Conservation (phyloP, 169 alveolate genomes). For the Eimeria maxima region DNA sequence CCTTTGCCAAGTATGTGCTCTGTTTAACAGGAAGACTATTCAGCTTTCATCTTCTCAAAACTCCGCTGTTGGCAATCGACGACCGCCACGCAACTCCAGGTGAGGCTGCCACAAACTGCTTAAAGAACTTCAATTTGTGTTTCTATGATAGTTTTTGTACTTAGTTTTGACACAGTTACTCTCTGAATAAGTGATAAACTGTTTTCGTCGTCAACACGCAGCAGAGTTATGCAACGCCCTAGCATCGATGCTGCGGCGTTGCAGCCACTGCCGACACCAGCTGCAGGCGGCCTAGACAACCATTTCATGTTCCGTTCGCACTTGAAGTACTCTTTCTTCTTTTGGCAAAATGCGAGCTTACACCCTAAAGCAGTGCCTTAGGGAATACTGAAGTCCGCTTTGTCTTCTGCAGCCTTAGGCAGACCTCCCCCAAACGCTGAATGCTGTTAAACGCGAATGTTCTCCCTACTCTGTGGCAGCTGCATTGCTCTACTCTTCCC, state of each 20-base stretch:
- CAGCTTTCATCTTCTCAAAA: background rate
- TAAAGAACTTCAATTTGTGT: background rate
- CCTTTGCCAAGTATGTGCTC: background rate
- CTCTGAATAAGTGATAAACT: background rate
- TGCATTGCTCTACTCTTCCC: background rate
- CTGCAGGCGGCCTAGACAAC: background rate
- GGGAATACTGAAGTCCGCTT: background rate
- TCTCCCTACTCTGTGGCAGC: background rate
- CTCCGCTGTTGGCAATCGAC: background rate
- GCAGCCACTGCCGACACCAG: background rate
- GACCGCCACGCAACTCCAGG: constrained; percentile 53
- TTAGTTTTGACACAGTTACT: background rate
- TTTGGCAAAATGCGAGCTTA: background rate
- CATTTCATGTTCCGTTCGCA: background rate
- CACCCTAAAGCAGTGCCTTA: background rate
- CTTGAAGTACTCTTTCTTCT: background rate
- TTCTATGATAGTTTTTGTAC: background rate
- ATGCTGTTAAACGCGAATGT: background rate
- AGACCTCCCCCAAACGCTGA: background rate
- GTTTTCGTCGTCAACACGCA: background rate
- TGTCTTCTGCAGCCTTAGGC: background rate
- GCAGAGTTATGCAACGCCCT: background rate
- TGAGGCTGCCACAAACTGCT: constrained; percentile 1
- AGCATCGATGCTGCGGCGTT: constrained; percentile 11
- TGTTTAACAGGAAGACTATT: background rate